A percentile compares a stretch with the other conserved stretches of the same genome.
Evolutionary conservation across 2,329 filamentous ascomycete genomes (phyloP).

Genomic region (Colletotrichum theobromicola): DNA sequence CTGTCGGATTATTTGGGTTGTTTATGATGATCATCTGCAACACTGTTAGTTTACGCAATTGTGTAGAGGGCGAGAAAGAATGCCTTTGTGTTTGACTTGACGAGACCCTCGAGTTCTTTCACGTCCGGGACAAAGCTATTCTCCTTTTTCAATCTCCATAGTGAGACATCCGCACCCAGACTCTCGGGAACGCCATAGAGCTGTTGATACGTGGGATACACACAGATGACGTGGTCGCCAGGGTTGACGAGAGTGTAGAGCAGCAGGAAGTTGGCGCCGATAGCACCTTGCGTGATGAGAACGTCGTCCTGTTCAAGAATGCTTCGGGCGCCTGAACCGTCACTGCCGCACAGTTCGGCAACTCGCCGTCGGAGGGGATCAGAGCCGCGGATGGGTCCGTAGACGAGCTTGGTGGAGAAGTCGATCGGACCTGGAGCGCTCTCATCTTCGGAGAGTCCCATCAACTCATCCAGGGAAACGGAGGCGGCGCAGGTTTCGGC

Average conservation of each 20-base stretch:
- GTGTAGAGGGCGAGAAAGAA: constrained; percentile 23
- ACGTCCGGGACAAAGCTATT: constrained; percentile 70
- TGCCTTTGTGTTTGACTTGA: constrained; percentile 72
- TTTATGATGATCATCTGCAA: constrained; percentile 58
- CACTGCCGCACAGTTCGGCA: constrained; percentile 67
- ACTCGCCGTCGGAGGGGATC: constrained; percentile 67
- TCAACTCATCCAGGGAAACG: constrained; percentile 73
- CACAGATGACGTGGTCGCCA: constrained; percentile 81
- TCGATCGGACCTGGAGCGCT: constrained; percentile 44
- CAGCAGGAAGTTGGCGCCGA: constrained; percentile 76
- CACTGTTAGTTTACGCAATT: not conserved
- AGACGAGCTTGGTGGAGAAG: constrained; percentile 65
- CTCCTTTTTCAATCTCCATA: constrained; percentile 72
- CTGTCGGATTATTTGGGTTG: constrained; percentile 86
- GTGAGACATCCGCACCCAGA: constrained; percentile 73
- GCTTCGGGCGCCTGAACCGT: constrained; percentile 29
- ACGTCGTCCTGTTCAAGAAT: constrained; percentile 58
- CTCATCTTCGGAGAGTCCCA: constrained; percentile 62
- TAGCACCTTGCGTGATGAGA: constrained; percentile 77
- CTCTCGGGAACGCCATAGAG: constrained; percentile 76
- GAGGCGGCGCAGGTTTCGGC: constrained; percentile 82
- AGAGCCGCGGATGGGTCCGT: constrained; percentile 76
- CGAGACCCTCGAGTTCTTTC: constrained; percentile 66
- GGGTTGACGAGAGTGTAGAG: constrained; percentile 72
- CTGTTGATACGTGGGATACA: constrained; percentile 84